These are phyloP conservation scores for Xylaria sp. DNA, from an alignment of 2,329 filamentous ascomycete species.

Conservation along the genomic window DNA sequence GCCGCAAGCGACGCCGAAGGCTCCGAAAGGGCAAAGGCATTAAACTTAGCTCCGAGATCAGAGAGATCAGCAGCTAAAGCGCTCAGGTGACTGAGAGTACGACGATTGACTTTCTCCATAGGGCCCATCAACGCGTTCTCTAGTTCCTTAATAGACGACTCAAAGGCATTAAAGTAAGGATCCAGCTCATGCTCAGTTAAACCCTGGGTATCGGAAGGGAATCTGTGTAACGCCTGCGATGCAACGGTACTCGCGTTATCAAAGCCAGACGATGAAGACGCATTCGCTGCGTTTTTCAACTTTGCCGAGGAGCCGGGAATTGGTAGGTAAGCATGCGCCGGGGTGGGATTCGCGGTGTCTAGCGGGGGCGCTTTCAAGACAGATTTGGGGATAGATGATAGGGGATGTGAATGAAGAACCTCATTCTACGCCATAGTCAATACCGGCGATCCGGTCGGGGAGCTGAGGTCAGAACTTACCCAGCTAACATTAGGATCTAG, in stretches of 20 bases:
- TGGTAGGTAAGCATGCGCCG: slow-evolving; percentile 81
- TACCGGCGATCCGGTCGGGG: neutral
- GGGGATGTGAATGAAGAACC: slow-evolving; percentile 87
- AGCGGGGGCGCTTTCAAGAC: slow-evolving; percentile 92
- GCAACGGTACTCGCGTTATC: slow-evolving; percentile 35
- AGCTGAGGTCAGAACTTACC: slow-evolving; percentile 50
- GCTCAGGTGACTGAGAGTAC: slow-evolving; percentile 79
- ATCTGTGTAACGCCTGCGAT: slow-evolving; percentile 65
- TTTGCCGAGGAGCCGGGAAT: slow-evolving; percentile 81
- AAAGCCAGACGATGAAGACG: slow-evolving; percentile 33
- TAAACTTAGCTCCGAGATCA: slow-evolving; percentile 91
- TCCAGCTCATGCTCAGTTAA: slow-evolving; percentile 87
- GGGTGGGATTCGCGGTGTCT: slow-evolving; percentile 85
- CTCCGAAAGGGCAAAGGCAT: slow-evolving; percentile 93
- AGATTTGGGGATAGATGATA: slow-evolving; percentile 87
- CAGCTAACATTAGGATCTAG: slow-evolving; percentile 97
- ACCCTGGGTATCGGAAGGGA: slow-evolving; percentile 71
- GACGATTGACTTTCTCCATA: slow-evolving; percentile 93
- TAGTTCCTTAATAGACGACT: slow-evolving; percentile 84
- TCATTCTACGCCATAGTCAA: slow-evolving; percentile 61
- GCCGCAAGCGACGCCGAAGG: slow-evolving; percentile 81
- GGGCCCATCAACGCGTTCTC: slow-evolving; percentile 83
- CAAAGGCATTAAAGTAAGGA: slow-evolving; percentile 92
- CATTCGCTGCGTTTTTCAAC: slow-evolving; percentile 55
- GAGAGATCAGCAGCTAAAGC: slow-evolving; percentile 81